These are phyloP conservation scores for Cercospora sojina DNA, from an alignment of 2,329 filamentous ascomycete species.

Conservation along the genomic window DNA sequence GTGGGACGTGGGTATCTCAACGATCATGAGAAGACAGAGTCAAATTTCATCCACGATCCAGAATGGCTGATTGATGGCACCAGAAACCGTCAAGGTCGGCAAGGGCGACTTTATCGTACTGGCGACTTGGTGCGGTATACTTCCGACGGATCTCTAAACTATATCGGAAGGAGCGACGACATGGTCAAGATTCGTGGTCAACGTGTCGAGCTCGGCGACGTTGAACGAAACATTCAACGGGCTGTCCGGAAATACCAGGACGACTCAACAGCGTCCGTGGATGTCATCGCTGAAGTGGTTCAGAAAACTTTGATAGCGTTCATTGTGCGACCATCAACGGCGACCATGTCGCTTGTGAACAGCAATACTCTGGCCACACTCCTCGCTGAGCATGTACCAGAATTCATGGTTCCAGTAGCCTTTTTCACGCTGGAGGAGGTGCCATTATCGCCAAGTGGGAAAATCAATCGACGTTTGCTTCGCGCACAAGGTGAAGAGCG, in stretches of 20 bases:
- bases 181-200: constrained; percentile 78
- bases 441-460: constrained; percentile 49
- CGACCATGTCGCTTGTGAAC: constrained; percentile 9
- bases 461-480: constrained; percentile 27
- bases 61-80: constrained; percentile 3
- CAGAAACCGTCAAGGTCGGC: background rate
- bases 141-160: constrained; percentile 39
- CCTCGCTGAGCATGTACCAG: constrained; percentile 23
- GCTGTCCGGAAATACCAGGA: constrained; percentile 1
- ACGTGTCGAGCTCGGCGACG: constrained; percentile 71
- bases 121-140: constrained; percentile 40
- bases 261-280: background rate
- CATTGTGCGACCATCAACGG: background rate
- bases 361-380: background rate
- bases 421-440: constrained; percentile 48
- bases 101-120: constrained; percentile 36
- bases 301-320: constrained; percentile 1
- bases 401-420: constrained; percentile 45
- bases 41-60: constrained; percentile 33
- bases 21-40: constrained; percentile 26
- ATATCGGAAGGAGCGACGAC: constrained; percentile 68
- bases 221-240: constrained; percentile 44
- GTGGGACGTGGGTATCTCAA: constrained; percentile 47
- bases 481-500: background rate
- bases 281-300: background rate